Conservation (phyloP, 2,329 filamentous ascomycete genomes). For the Teratosphaeria gauchensis region DNA sequence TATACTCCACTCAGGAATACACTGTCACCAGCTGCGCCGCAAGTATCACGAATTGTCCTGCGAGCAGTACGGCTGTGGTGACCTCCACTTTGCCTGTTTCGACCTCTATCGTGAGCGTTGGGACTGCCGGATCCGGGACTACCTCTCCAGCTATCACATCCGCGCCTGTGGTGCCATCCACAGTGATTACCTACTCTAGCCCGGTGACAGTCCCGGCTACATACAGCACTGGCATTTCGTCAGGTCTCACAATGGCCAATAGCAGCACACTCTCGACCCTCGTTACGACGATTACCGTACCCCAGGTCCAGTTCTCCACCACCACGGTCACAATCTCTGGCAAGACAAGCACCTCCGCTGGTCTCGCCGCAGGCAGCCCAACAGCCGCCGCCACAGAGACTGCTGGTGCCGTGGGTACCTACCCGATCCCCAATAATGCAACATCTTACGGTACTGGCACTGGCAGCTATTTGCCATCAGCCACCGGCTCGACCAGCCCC, state of each 20-base stretch:
- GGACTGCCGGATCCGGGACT: background rate
- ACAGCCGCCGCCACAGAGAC: slow-evolving; percentile 2
- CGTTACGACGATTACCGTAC: slow-evolving; percentile 36
- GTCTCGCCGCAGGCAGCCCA: slow-evolving; percentile 9
- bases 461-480: slow-evolving; percentile 9
- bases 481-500: slow-evolving; percentile 6
- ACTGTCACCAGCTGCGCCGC: slow-evolving; percentile 34
- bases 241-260: slow-evolving; percentile 22
- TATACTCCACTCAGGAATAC: slow-evolving; percentile 34
- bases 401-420: slow-evolving; percentile 3
- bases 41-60: slow-evolving; percentile 27
- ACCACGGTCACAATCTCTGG: slow-evolving; percentile 21
- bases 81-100: slow-evolving; percentile 31
- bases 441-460: slow-evolving; percentile 10
- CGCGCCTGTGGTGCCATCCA: slow-evolving; percentile 21
- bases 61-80: slow-evolving; percentile 22
- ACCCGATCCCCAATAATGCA: background rate
- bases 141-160: slow-evolving; percentile 3
- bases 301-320: slow-evolving; percentile 36
- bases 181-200: slow-evolving; percentile 34
- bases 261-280: slow-evolving; percentile 24
- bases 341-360: slow-evolving; percentile 13
- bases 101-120: slow-evolving; percentile 28
- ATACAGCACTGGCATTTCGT: slow-evolving; percentile 25
- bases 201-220: slow-evolving; percentile 27